These are phyloP conservation scores for Mycosphaerelloides madeirae DNA, from an alignment of 2,329 filamentous ascomycete species.

Conservation along the genomic window DNA sequence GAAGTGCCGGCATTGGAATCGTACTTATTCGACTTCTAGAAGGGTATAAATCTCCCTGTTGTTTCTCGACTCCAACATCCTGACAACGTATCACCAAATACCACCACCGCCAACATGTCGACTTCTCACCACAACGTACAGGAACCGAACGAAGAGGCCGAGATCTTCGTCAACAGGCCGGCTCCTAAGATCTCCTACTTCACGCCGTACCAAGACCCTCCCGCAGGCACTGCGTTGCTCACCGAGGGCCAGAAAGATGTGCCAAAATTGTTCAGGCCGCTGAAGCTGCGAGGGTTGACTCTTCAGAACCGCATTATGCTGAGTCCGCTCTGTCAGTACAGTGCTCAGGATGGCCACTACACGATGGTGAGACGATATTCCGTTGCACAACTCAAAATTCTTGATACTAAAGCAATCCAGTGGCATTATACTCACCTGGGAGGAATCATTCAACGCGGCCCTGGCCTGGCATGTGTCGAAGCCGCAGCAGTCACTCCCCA, in stretches of 20 bases:
- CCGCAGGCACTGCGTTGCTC: constrained; percentile 44
- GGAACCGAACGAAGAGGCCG: constrained; percentile 7
- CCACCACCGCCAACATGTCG: constrained; percentile 12
- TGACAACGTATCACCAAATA: too few species aligned
- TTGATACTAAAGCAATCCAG: constrained; percentile 3
- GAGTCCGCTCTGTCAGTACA: constrained; percentile 64
- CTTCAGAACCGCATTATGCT: constrained; percentile 52
- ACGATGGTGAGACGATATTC: constrained; percentile 46
- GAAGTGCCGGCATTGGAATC: too few species aligned
- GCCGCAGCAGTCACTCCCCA: constrained; percentile 70
- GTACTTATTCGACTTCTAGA: too few species aligned
- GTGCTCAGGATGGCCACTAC: constrained; percentile 63
- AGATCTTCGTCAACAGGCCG: constrained; percentile 37
- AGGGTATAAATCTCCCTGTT: too few species aligned
- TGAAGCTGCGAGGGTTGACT: constrained; percentile 49
- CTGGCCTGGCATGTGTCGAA: constrained; percentile 70
- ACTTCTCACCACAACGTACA: constrained; percentile 30
- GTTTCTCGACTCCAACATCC: too few species aligned
- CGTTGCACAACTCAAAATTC: background rate
- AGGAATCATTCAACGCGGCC: constrained; percentile 70
- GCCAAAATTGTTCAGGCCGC: constrained; percentile 56
- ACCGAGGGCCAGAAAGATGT: constrained; percentile 46
- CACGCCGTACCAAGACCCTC: constrained; percentile 44
- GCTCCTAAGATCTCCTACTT: constrained; percentile 45
- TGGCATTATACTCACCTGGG: constrained; percentile 74